These are phyloP conservation scores for Carex kokanica DNA, from an alignment of 176 grass and related monocot genomes.

Conservation along the genomic window DNA sequence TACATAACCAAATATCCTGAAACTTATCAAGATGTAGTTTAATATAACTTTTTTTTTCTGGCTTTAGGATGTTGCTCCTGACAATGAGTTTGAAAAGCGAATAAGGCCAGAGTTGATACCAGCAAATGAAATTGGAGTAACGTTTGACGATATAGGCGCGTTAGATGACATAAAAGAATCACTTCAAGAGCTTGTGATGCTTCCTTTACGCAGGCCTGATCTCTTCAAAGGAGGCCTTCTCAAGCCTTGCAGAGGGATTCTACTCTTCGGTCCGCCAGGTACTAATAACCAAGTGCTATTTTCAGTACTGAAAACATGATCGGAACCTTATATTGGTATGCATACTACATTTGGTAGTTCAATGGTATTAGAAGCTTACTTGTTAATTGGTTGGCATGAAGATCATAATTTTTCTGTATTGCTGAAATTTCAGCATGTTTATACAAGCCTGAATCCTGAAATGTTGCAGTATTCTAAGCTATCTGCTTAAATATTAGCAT, in stretches of 20 bases:
- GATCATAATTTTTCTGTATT: not conserved
- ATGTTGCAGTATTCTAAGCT: not conserved
- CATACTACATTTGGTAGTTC: not conserved
- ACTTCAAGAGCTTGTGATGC: conserved; percentile 91
- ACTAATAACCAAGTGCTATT: conserved; percentile 13
- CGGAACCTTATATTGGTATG: not conserved
- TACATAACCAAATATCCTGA: not conserved
- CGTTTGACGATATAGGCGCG: conserved; percentile 89
- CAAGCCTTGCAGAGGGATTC: conserved; percentile 90
- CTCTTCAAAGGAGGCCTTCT: conserved; percentile 92
- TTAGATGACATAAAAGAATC: conserved; percentile 94
- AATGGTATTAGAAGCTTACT: not conserved
- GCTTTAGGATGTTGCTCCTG: conserved; percentile 35
- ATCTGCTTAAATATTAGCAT: not conserved
- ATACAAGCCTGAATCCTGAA: not conserved
- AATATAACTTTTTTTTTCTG: not conserved
- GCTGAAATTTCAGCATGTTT: not conserved
- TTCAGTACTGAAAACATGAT: not conserved
- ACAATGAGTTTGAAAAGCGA: conserved; percentile 97
- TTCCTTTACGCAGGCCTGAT: conserved; percentile 85
- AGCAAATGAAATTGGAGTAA: conserved; percentile 78
- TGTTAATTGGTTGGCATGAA: not conserved
- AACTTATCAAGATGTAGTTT: not conserved
- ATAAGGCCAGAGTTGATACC: conserved; percentile 89
- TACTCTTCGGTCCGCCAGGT: conserved; percentile 90